Evolutionary conservation across 2,329 filamentous ascomycete species (phyloP).

Genomic region (Fusarium pseudocircinatum): DNA sequence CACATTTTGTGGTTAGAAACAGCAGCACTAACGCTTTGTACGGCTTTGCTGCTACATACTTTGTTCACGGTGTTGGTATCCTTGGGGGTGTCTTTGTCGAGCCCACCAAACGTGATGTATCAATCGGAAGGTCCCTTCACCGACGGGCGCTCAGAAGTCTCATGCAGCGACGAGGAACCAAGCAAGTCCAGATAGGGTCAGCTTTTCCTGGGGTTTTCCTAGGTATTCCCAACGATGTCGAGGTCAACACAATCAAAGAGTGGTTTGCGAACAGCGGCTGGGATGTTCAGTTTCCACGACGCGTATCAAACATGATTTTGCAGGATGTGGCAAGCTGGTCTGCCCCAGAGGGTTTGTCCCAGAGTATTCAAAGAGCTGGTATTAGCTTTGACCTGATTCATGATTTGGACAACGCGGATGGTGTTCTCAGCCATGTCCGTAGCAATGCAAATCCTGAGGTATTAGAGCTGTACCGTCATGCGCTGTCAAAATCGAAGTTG

Average conservation of each 20-base stretch:
- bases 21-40: conserved; percentile 91
- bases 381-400: conserved; percentile 86
- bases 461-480: conserved; percentile 80
- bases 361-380: conserved; percentile 75
- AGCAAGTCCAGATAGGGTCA: conserved; percentile 83
- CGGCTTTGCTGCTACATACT: conserved; percentile 92
- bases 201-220: conserved; percentile 86
- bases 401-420: conserved; percentile 78
- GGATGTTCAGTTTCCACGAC: conserved; percentile 73
- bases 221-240: conserved; percentile 74
- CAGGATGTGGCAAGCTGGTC: conserved; percentile 77
- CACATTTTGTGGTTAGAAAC: conserved; percentile 92
- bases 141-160: conserved; percentile 83
- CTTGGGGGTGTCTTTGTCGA: conserved; percentile 92
- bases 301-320: conserved; percentile 75
- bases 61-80: conserved; percentile 75
- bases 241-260: conserved; percentile 61
- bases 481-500: conserved; percentile 74
- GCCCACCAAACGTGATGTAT: conserved; percentile 83
- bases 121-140: conserved; percentile 90
- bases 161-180: conserved; percentile 73
- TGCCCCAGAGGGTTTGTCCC: conserved; percentile 79
- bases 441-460: conserved; percentile 80
- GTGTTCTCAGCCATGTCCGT: conserved; percentile 78
- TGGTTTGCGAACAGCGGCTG: conserved; percentile 95